Base-by-base conservation (phyloP, 345 rosid species). In the Sonneratia alba region DNA sequence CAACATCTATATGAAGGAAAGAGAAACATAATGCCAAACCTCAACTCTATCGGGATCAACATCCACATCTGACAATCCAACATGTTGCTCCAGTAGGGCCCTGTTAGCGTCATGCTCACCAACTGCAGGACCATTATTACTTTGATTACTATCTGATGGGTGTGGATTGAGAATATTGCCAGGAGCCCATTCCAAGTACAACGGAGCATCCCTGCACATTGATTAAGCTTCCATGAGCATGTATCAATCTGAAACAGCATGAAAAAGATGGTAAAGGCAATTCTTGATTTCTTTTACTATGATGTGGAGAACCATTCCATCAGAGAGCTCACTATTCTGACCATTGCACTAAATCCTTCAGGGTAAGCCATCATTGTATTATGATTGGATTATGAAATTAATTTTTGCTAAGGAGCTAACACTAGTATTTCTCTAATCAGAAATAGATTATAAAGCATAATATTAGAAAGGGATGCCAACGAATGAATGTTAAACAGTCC, bases 111-210 rank as follows among this genome's bases (percentile, higher is more conserved):
- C 90, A 72, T 77, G 81, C 72, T 84, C 88, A 42, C 83, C 92
- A 74, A 78, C 86, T 73, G 78, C 87, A 38, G 74, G 68, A 80
- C 69, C 74, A 36, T 67, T 27, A 27, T 27, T 77, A 70, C 76
- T 79, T 69, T 78, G 83, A 66, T 57, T 77, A 70, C 75, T 77
- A 70, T 81, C 77, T 21, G 83, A 83, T 42, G 77, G 69, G 68
- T 66, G 82, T 69, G 79, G 82, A 77, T 68, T 75, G 57, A 95
- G 89, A 78, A 95, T 80, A 85, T 92, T 70, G 36, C 64, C 78
- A 51, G 99, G 96, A 81, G 97, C 97, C 99, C 97, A 92, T 81
- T 95, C 99, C 86, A 92, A 80, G 81, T 90, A 92, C 73, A 95
- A 74, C 24, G 97, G 97, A 70, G 79, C 92, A 87, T 88, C 96